Base-by-base conservation (phyloP, 805 yeast genomes). In the Spathaspora gorwiae region DNA sequence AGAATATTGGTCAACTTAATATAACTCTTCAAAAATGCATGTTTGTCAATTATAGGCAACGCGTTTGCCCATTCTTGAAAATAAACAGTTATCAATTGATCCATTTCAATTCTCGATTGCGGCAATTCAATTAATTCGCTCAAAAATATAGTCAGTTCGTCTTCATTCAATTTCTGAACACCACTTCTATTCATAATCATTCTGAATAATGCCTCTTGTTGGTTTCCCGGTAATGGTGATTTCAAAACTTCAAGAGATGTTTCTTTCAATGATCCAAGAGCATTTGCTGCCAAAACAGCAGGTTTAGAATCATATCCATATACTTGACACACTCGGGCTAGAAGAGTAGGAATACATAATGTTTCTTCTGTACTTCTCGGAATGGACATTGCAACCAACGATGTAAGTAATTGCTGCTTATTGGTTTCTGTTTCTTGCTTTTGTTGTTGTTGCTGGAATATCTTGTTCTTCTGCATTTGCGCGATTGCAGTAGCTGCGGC, bases 321-420 rank as follows among this genome's bases (percentile, higher is more conserved):
- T 1, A 75, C 78, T 54, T 81, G 81, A 47, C 88, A 84, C 41
- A 86, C 73, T 45, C 80, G 76, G 6, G 89, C 86, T 47, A 86
- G 65, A 41, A 86, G 62, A 7, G 87, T 80, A 0, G 94, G 92
- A 33, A 84, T 80, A 54, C 84, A 83, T 36, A 86, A 64, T 0
- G 89, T 84, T 57, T 86, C 94, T 54, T 84, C 90, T 0, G 92
- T 85, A 13, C 86, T 78, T 57, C 94, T 68, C 6, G 92, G 94
- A 8, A 84, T 76, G 0, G 92, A 78, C 48, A 84, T 74, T 0
- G 92, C 87, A 5, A 85, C 89, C 41, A 71, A 55, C 0, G 64
- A 55, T 1, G 76, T 69, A 27, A 71, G 59, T 51, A 65, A 53
- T 48, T 64, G 71, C 47, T 65, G 70, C 40, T 68, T 68, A 46